phyloP scores from a whole-genome alignment of 2,329 filamentous ascomycete species.

The Ophiostoma sp. region DNA sequence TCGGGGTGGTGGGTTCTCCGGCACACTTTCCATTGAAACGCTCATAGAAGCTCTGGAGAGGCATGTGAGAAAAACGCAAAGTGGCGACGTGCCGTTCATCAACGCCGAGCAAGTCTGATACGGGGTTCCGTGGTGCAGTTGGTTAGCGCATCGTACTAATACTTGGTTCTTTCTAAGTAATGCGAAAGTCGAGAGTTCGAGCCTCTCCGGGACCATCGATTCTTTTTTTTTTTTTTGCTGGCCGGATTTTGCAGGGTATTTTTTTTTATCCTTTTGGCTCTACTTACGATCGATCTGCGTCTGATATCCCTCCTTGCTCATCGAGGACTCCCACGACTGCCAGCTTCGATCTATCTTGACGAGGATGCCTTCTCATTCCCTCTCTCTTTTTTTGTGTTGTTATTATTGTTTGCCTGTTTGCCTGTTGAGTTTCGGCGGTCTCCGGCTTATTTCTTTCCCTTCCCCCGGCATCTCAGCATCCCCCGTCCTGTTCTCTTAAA shows the following conservation, averaged over 20 bases:
- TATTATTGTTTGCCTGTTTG: not conserved
- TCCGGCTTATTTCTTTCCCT: not conserved
- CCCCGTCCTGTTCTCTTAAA: not conserved
- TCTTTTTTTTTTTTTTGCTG: not conserved
- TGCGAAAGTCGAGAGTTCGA: conserved; percentile 11
- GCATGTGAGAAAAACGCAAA: no score
- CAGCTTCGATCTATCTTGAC: not conserved
- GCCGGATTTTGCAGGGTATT: not conserved
- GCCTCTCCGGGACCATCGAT: conserved; percentile 2
- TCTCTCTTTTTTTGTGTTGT: not conserved
- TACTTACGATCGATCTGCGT: not conserved
- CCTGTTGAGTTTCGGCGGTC: not conserved
- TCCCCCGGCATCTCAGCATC: not conserved
- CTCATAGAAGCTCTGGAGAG: no score
- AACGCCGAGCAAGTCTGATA: not conserved
- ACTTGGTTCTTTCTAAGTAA: not conserved
- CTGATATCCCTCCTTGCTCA: no score
- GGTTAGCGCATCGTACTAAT: conserved; percentile 11
- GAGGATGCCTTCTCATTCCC: not conserved
- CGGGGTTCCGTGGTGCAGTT: conserved; percentile 10
- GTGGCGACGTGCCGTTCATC: not conserved
- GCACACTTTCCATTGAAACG: no score
- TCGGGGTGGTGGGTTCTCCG: not conserved
- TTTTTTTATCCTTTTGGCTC: not conserved
- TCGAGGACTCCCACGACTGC: not conserved